Evolutionary conservation across 345 rosid genomes (phyloP), one percentile per base, ranked within the genome.

Genomic region (Corymbia maculata): DNA sequence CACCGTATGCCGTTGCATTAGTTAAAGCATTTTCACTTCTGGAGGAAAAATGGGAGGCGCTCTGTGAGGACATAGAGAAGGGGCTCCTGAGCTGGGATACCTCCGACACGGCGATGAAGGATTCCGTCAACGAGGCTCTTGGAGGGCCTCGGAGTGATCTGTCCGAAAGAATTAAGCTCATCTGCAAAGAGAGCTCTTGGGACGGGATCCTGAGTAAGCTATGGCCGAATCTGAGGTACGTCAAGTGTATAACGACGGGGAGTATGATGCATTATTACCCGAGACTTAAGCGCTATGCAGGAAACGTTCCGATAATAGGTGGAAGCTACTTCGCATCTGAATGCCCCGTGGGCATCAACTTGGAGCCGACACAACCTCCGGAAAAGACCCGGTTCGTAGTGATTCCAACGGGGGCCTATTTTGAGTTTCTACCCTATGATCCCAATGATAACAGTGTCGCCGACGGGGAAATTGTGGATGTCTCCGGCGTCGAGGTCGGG

Each of bases 311-410:
- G 22, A 52, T 93, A 70, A 79, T 93, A 82, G 94, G 94, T 85
- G 95, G 94, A 85, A 92, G 93, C 89, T 94, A 92, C 88, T 91
- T 91, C 85, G 86, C 95, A 30, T 94, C 95, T 42, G 94, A 93
- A 88, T 93, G 95, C 75, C 26, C 52, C 36, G 89, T 91, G 88
- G 94, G 89, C 53, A 88, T 93, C 90, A 94, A 94, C 88, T 88
- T 94, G 86, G 93, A 92, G 87, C 90, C 87, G 21, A 16, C 2
- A 24, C 93, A 93, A 85, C 92, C 93, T 84, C 94, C 94, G 0
- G 91, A 93, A 80, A 70, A 26, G 19, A 92, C 93, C 59, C 70
- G 89, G 59, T 92, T 86, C 11, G 91, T 91, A 17, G 90, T 92
- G 88, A 93, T 93, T 88, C 94, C 94, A 52, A 92, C 93, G 8